These are phyloP conservation scores for Talaromyces sp. DNA, from an alignment of 2,329 filamentous ascomycete genomes.

Conservation along the genomic window DNA sequence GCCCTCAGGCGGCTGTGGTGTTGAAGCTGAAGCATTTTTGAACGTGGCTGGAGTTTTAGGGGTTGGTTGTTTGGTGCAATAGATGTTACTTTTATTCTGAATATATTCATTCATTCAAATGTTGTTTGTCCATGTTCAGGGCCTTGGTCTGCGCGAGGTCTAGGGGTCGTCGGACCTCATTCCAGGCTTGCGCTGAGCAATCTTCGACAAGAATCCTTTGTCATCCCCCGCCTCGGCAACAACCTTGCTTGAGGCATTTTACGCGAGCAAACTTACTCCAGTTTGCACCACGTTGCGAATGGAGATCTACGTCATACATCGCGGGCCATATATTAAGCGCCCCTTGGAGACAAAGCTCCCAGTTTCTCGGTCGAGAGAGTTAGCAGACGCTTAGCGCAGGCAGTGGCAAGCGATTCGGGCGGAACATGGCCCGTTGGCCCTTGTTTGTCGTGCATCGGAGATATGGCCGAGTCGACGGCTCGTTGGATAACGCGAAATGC, in stretches of 20 bases:
- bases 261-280: neutral
- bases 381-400: neutral
- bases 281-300: neutral
- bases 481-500: neutral
- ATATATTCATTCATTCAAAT: neutral
- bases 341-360: neutral
- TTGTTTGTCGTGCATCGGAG: neutral
- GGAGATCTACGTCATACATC: neutral
- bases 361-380: neutral
- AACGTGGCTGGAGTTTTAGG: neutral
- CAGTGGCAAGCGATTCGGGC: neutral
- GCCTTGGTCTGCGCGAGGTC: no score
- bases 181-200: neutral
- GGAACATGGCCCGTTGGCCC: neutral
- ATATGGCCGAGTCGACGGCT: neutral
- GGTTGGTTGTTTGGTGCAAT: neutral
- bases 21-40: neutral
- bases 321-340: neutral
- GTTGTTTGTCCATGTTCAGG: neutral
- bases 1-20: neutral
- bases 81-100: neutral
- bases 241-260: neutral
- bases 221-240: neutral
- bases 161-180: neutral
- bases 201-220: neutral